phyloP scores from a whole-genome alignment of 2,329 filamentous ascomycete species.

The Claviceps sorghi region DNA sequence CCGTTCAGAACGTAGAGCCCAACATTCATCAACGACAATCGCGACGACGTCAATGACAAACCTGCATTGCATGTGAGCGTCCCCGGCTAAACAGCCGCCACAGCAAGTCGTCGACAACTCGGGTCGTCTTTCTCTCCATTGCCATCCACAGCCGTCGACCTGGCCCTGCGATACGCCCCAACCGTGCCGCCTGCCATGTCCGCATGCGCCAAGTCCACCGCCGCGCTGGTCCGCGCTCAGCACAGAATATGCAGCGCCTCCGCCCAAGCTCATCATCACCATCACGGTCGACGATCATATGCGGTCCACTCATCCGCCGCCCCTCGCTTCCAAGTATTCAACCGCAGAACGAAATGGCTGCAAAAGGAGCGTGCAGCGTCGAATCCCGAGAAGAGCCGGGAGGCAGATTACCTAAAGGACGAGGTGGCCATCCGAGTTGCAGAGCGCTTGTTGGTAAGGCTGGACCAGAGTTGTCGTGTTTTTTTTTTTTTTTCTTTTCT shows the following conservation, averaged over 20 bases:
- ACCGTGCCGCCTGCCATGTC: slow-evolving; percentile 17
- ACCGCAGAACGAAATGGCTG: slow-evolving; percentile 69
- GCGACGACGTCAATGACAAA: background rate
- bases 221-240: slow-evolving; percentile 14
- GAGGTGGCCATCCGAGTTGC: slow-evolving; percentile 75
- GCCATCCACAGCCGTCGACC: background rate
- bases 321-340: slow-evolving; percentile 81
- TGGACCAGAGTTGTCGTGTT: background rate
- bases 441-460: slow-evolving; percentile 62
- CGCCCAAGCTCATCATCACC: slow-evolving; percentile 3
- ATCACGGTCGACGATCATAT: slow-evolving; percentile 39
- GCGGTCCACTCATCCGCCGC: slow-evolving; percentile 65
- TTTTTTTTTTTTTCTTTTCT: background rate
- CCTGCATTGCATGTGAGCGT: background rate
- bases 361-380: slow-evolving; percentile 78
- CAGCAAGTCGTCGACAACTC: background rate
- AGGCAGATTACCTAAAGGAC: slow-evolving; percentile 85
- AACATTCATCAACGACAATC: no score
- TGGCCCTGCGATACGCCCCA: background rate
- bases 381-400: slow-evolving; percentile 55
- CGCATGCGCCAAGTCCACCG: slow-evolving; percentile 13
- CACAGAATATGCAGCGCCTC: slow-evolving; percentile 9
- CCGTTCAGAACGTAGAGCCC: background rate
- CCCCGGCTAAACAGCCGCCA: background rate
- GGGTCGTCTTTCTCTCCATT: background rate